phyloP scores from a whole-genome alignment of 2,329 filamentous ascomycete species.

The Ascochyta lentis region DNA sequence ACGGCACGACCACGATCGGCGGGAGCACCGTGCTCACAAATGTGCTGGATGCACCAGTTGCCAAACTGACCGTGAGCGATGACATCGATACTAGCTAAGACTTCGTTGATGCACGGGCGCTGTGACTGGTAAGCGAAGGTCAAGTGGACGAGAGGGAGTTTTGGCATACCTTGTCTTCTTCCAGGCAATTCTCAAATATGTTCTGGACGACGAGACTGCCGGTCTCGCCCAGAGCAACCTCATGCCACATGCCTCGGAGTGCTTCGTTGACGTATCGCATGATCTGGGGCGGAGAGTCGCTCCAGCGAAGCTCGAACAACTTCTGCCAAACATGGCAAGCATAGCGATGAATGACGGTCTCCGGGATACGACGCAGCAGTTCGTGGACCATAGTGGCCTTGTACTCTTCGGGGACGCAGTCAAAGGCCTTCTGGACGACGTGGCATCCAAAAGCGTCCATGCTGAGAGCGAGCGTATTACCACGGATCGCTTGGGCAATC shows the following conservation, averaged over 20 bases:
- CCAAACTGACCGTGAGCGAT: conserved; percentile 98
- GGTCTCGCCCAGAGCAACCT: conserved; percentile 95
- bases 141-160: not conserved
- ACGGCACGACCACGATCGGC: conserved; percentile 91
- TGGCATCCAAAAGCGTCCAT: conserved; percentile 99
- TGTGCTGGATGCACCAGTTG: conserved; percentile 99
- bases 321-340: conserved; percentile 99
- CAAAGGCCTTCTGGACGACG: conserved; percentile 98
- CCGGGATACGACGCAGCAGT: conserved; percentile 89
- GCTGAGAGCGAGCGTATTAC: conserved; percentile 90
- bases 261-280: conserved; percentile 99
- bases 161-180: conserved; percentile 86
- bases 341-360: conserved; percentile 98
- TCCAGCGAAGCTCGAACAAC: conserved; percentile 97
- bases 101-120: conserved; percentile 97
- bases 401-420: conserved; percentile 95
- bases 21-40: conserved; percentile 93
- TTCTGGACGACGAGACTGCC: conserved; percentile 98
- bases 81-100: conserved; percentile 91
- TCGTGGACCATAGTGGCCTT: conserved; percentile 99
- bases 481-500: conserved; percentile 92
- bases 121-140: conserved; percentile 47
- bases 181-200: conserved; percentile 98
- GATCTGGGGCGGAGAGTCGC: conserved; percentile 91
- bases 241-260: conserved; percentile 96